These are phyloP conservation scores for Sinapis alba DNA, from an alignment of 441 rosid genomes.

Conservation along the genomic window DNA sequence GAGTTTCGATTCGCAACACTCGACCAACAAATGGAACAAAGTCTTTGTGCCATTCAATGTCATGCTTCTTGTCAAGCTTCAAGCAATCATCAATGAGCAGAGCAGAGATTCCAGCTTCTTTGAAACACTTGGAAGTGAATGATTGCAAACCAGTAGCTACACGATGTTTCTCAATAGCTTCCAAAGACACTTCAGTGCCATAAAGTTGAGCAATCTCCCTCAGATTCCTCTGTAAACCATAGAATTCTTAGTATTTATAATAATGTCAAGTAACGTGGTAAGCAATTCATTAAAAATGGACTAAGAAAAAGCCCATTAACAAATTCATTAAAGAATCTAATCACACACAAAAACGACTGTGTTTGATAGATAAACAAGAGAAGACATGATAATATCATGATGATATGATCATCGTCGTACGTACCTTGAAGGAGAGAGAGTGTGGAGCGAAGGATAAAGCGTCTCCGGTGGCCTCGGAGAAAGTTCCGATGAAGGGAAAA, in stretches of 20 bases:
- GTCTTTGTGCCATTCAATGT: constrained; percentile 65
- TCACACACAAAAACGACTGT: neutral
- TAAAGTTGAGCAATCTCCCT: constrained; percentile 76
- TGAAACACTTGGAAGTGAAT: constrained; percentile 62
- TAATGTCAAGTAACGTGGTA: no score
- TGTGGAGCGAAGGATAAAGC: constrained; percentile 70
- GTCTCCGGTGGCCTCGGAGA: constrained; percentile 78
- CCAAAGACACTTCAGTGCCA: constrained; percentile 65
- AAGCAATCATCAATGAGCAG: constrained; percentile 89
- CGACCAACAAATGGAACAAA: constrained; percentile 76
- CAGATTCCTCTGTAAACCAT: constrained; percentile 67
- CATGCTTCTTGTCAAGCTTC: constrained; percentile 71
- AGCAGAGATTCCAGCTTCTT: constrained; percentile 73
- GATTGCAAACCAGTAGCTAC: constrained; percentile 55
- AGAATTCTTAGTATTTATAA: no score
- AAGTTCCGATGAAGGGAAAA: constrained; percentile 62
- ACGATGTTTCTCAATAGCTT: constrained; percentile 74
- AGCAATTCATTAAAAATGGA: no score
- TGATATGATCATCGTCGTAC: constrained; percentile 1
- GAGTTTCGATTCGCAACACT: constrained; percentile 74
- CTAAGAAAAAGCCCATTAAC: no score
- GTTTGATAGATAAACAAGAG: neutral
- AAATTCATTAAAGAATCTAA: no score
- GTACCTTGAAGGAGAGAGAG: constrained; percentile 85
- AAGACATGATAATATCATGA: neutral